These are phyloP conservation scores for Debaryomycetaceae sp. DNA, from an alignment of 1,139 yeast genomes.

Conservation along the genomic window DNA sequence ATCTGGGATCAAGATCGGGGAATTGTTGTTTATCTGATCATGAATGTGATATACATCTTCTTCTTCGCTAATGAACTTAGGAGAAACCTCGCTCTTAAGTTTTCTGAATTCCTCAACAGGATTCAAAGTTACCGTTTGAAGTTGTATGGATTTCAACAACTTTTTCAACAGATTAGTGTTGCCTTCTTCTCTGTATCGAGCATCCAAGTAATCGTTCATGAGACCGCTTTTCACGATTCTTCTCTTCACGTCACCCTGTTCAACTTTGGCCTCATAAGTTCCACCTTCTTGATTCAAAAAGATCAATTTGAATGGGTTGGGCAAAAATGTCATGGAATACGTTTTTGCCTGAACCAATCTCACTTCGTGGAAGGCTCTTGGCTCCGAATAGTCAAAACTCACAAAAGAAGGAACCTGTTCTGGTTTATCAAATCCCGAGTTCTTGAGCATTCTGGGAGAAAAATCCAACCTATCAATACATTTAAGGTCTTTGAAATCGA, in stretches of 20 bases:
- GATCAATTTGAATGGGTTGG: conserved; percentile 22
- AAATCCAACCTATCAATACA: conserved; percentile 20
- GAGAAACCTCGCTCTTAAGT: conserved; percentile 9
- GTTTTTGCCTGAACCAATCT: conserved; percentile 26
- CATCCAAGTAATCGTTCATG: conserved; percentile 14
- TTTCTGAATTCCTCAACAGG: conserved; percentile 16
- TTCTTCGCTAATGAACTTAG: conserved; percentile 8
- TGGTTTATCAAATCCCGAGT: conserved; percentile 18
- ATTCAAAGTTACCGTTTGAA: conserved; percentile 11
- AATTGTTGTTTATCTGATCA: conserved; percentile 6
- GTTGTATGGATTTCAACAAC: conserved; percentile 2
- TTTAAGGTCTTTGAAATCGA: conserved; percentile 9
- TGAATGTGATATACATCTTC: conserved; percentile 18
- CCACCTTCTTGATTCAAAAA: conserved; percentile 23
- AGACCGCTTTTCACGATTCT: conserved; percentile 18
- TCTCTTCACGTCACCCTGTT: conserved; percentile 11
- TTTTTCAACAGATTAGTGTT: conserved; percentile 2
- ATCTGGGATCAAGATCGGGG: conserved; percentile 7
- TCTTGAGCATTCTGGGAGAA: conserved; percentile 16
- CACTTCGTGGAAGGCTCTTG: conserved; percentile 17
- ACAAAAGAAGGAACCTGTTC: conserved; percentile 24
- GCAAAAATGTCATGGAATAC: conserved; percentile 22
- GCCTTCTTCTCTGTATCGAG: conserved; percentile 4
- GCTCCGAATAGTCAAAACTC: conserved; percentile 13
- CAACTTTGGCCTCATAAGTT: conserved; percentile 23